Percentiles rank a stretch among this genome's conserved stretches.
Evolutionary conservation across 148 eudicot genomes (phyloP).

Genomic region (Cornus kousa): DNA sequence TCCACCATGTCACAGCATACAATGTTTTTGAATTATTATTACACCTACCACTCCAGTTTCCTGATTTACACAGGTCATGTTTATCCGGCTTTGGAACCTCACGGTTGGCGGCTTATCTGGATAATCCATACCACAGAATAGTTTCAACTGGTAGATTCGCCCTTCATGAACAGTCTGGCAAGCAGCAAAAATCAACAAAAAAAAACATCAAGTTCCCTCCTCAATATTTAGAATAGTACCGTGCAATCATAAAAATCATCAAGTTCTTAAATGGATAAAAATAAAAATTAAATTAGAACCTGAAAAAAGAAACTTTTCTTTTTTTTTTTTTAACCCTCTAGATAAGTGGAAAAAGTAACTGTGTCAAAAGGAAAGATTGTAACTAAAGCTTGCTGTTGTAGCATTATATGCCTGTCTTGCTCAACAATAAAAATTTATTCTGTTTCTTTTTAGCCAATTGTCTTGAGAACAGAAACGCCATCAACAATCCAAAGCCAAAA

Average conservation of each 20-base stretch:
- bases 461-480: too few relatives aligned
- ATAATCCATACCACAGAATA: conserved; percentile 54
- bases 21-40: background rate
- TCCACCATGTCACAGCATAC: conserved; percentile 1
- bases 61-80: conserved; percentile 51
- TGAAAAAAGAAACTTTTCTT: background rate
- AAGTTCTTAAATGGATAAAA: background rate
- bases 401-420: too few relatives aligned
- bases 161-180: conserved; percentile 58
- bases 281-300: background rate
- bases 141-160: conserved; percentile 55
- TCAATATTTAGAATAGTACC: background rate
- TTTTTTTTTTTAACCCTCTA: too few relatives aligned
- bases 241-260: background rate
- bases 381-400: background rate
- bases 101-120: conserved; percentile 58
- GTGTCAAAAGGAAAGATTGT: background rate
- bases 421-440: too few relatives aligned
- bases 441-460: too few relatives aligned
- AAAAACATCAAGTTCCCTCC: background rate
- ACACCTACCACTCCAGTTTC: conserved; percentile 53
- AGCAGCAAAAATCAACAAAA: conserved; percentile 1
- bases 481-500: too few relatives aligned
- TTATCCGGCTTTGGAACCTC: conserved; percentile 46
- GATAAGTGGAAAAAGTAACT: too few relatives aligned